Conservation (phyloP, 2,329 filamentous ascomycete genomes). For the Pseudogymnoascus sp. region DNA sequence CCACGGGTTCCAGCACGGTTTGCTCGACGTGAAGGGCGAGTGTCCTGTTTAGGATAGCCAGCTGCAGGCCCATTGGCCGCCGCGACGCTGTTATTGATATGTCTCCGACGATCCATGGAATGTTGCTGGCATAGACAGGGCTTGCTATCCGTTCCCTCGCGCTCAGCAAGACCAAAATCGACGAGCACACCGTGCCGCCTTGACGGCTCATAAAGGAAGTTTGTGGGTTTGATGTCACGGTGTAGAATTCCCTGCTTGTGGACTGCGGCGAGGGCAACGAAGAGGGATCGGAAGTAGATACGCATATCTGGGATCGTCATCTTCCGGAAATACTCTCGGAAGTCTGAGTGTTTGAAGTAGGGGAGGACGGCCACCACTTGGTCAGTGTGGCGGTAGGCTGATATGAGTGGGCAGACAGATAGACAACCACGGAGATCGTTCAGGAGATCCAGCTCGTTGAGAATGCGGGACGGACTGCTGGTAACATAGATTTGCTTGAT, state of each 20-base stretch:
- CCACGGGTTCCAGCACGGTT: slow-evolving; percentile 93
- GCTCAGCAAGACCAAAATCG: slow-evolving; percentile 96
- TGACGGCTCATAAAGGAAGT: slow-evolving; percentile 85
- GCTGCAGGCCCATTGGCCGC: slow-evolving; percentile 46
- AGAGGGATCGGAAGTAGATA: slow-evolving; percentile 81
- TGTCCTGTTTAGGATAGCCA: slow-evolving; percentile 85
- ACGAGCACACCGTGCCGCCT: slow-evolving; percentile 82
- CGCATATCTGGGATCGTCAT: slow-evolving; percentile 82
- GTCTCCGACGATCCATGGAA: slow-evolving; percentile 52
- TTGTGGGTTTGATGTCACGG: slow-evolving; percentile 94
- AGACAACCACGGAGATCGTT: slow-evolving; percentile 76
- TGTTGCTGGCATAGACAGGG: slow-evolving; percentile 74
- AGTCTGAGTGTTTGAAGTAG: slow-evolving; percentile 93
- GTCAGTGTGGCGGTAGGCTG: slow-evolving; percentile 88
- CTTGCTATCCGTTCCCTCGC: slow-evolving; percentile 67
- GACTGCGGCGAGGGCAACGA: slow-evolving; percentile 75
- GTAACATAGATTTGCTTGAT: slow-evolving; percentile 99
- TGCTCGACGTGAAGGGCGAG: slow-evolving; percentile 76
- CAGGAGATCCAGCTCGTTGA: slow-evolving; percentile 92
- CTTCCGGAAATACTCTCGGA: slow-evolving; percentile 86
- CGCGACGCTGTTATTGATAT: slow-evolving; percentile 52
- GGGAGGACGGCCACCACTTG: slow-evolving; percentile 92
- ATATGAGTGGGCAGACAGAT: slow-evolving; percentile 91
- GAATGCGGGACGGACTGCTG: slow-evolving; percentile 83
- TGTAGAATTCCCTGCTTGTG: slow-evolving; percentile 83